Evolutionary conservation across 2,329 filamentous ascomycete species (phyloP).

Genomic region (Pseudopyrenochaeta lycopersici): DNA sequence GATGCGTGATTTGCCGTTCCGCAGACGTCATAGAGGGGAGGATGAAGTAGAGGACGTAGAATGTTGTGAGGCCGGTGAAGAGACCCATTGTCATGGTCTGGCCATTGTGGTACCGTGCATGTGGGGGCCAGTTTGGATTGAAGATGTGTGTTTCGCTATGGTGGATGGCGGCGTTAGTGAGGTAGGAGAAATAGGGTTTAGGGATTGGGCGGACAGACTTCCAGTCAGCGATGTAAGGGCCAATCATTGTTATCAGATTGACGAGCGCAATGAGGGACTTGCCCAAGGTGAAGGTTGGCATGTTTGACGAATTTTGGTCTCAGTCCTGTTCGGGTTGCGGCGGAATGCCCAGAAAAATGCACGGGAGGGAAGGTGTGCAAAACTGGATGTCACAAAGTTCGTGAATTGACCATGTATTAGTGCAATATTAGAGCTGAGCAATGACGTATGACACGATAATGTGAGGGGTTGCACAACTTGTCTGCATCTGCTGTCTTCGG

Average conservation of each 20-base stretch:
- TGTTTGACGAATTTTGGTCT: background rate
- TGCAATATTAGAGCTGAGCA: too few species aligned
- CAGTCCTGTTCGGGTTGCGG: too few species aligned
- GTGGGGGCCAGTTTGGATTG: conserved; percentile 60
- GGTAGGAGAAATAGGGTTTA: background rate
- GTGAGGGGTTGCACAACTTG: too few species aligned
- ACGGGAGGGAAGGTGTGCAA: too few species aligned
- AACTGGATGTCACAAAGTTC: too few species aligned
- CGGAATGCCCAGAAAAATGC: too few species aligned
- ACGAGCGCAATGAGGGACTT: conserved; percentile 40
- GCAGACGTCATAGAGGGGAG: background rate
- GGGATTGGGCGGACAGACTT: conserved; percentile 20
- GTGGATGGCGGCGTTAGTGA: background rate
- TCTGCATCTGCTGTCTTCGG: too few species aligned
- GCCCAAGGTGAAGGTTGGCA: conserved; percentile 22
- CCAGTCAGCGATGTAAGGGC: conserved; percentile 48
- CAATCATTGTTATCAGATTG: conserved; percentile 41
- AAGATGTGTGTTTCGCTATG: conserved; percentile 54
- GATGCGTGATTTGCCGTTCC: background rate
- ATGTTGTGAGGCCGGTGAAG: conserved; percentile 47
- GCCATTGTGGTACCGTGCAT: conserved; percentile 63
- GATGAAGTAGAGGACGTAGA: conserved; percentile 40
- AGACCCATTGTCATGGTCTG: conserved; percentile 62
- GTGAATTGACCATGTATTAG: too few species aligned
- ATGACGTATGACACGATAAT: too few species aligned